Evolutionary conservation across 257 asterid species (phyloP), one percentile per base, ranked within the genome.

Genomic region (Echium plantagineum): DNA sequence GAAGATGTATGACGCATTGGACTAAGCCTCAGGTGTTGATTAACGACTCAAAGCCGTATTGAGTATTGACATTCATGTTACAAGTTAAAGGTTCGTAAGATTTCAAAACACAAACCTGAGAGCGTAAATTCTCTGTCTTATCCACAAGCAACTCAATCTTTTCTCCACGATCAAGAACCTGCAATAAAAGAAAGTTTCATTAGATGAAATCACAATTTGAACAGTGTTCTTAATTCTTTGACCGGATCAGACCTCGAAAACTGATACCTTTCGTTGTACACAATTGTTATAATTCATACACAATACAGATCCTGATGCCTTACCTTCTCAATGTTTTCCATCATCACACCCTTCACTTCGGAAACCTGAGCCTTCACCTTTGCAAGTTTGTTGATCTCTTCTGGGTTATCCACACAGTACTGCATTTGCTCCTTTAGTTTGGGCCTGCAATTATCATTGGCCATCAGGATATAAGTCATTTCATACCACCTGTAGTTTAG

Each of bases 141-240:
- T 89, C 97, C 79, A 89, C 94, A 65, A 86, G 76, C 78, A 89
- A 76, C 78, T 89, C 97, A 61, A 89, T 86, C 78, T 89, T 89
- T 63, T 85, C 97, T 32, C 95, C 97, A 59, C 97, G 97, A 59
- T 89, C 97, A 18, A 89, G 87, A 73, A 89, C 97, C 97, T 89
- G 71, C 58, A 74, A 49, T 30, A 54, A 56, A 58, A 31, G 69
- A 69, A 63, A 70, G 61, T n/a, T 49, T 57, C 21, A 58, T 46
- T 52, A 28, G 46, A 16, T 19, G 38, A 85, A 18, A 78, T 74
- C 94, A 28, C 97, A 24, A 46, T 47, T 30, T 21, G 17, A 13
- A 21, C 18, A n/a, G 18, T 9, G 42, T 59, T 16, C 26, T 48
- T 17, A n/a, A 30, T 16, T 3, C 3, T 18, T 35, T 4, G 42